Evolutionary conservation across 495 filamentous ascomycete species (phyloP), one percentile per base, ranked within the genome.

Genomic region (Aspergillus leporis): DNA sequence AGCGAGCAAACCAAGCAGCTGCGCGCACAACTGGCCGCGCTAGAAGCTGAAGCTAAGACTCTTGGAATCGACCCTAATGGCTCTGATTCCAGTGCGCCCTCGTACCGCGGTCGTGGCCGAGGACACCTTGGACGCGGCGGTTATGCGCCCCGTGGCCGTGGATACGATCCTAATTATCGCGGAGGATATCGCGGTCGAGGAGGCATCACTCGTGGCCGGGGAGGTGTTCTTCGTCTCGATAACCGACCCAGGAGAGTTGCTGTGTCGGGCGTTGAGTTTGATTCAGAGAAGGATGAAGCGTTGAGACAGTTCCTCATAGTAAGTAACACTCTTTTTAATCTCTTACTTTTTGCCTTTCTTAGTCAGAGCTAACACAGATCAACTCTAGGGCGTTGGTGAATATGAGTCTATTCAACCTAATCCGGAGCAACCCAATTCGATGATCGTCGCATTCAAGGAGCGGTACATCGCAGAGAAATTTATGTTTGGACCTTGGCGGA

Each of bases 391-490:
- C 61, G 83, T 92, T 54, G 89, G 90, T 52, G 92, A 97, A 60
- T 92, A 90, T 64, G 86, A 91, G 54, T 84, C 83, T 41, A 87
- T 97, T 54, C 83, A 91, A 53, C 74, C 80, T 0, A 85, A 87
- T 61, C 82, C 87, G 0, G 71, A 82, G 2, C 74, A 80, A 23
- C 61, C 80, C 4, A 76, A 86, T 61, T 81, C 81, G 23, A 68
- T 89, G 70, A 60, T 90, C 70, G 83, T 98, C 55, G 83, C 83
- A 2, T 98, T 98, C 71, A 92, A 90, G 62, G 91, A 98, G 64
- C 88, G 94, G 43, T 92, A 88, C 64, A 88, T 89, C 7, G 94
- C 93, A 14, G 93, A 97, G 73, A 90, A 89, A 66, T 90, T 93
- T 70, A 86, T 91, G 77, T 85, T 85, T 70, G 77, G 83, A 41